phyloP scores from a whole-genome alignment of 106 monocot species.

The Triglochin maritima region DNA sequence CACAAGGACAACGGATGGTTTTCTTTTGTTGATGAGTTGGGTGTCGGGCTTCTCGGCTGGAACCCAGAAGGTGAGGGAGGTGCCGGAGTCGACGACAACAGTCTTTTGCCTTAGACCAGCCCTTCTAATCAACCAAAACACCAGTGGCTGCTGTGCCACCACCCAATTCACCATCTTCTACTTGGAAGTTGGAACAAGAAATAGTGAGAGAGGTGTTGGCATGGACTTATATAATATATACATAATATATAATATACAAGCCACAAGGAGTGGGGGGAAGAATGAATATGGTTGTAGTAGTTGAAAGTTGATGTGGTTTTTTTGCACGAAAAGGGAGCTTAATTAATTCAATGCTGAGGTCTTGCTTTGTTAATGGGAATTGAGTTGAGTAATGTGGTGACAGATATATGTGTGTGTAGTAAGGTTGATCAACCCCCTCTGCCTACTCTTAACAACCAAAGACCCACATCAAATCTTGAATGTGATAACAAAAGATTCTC shows the following conservation, averaged over 20 bases:
- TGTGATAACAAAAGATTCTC: too few species aligned
- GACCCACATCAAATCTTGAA: too few species aligned
- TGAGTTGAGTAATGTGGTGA: neutral
- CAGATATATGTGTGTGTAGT: neutral
- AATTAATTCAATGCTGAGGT: too few species aligned
- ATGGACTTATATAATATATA: neutral
- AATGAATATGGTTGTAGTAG: neutral
- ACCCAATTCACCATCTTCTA: conserved; percentile 67
- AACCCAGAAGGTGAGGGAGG: conserved; percentile 61
- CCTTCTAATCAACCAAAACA: conserved; percentile 38
- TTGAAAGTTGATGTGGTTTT: neutral
- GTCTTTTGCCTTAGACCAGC: conserved; percentile 53
- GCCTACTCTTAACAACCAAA: neutral
- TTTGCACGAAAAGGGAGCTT: neutral
- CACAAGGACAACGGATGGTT: conserved; percentile 68
- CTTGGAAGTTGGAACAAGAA: neutral
- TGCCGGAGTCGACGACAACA: conserved; percentile 59
- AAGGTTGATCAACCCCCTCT: neutral
- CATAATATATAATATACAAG: neutral
- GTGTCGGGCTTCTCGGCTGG: conserved; percentile 33
- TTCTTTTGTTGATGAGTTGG: conserved; percentile 12
- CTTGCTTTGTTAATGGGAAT: neutral
- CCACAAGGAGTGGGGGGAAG: neutral
- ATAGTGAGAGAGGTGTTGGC: neutral
- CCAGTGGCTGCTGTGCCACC: conserved; percentile 55